Percentiles rank a stretch among this genome's conserved stretches.
Evolutionary conservation across 2,329 filamentous ascomycete genomes (phyloP).

Genomic region (Sporothrix curviconia): DNA sequence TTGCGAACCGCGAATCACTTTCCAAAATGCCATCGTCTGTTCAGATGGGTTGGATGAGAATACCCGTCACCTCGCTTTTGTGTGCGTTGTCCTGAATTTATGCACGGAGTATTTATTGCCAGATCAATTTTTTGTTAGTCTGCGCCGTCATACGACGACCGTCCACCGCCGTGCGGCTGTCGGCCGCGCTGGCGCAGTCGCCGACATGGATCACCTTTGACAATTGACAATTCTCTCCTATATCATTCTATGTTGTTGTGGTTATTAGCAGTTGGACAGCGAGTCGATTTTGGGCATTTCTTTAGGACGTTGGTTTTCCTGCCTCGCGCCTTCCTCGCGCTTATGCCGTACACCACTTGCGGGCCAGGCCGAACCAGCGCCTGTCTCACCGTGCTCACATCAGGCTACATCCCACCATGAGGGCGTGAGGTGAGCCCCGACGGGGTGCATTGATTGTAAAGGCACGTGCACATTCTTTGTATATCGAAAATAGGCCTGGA

Average conservation of each 20-base stretch:
- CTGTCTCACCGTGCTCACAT: not conserved
- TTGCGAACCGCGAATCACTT: not conserved
- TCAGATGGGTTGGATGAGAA: too few relatives aligned
- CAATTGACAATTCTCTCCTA: too few relatives aligned
- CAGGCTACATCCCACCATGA: not conserved
- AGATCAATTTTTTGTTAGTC: too few relatives aligned
- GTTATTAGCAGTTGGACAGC: too few relatives aligned
- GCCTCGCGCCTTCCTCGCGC: not conserved
- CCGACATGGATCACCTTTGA: not conserved
- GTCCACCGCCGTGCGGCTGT: constrained; percentile 1
- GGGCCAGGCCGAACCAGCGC: not conserved
- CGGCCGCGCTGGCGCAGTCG: constrained; percentile 3
- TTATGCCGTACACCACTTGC: not conserved
- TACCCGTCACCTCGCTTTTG: too few relatives aligned
- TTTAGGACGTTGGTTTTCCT: not conserved
- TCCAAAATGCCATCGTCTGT: too few relatives aligned
- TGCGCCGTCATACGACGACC: too few relatives aligned
- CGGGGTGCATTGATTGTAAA: not conserved
- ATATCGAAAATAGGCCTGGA: not conserved
- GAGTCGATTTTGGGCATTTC: too few relatives aligned
- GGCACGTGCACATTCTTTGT: not conserved
- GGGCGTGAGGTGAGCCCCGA: not conserved
- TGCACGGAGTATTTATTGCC: too few relatives aligned
- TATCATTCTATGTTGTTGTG: too few relatives aligned
- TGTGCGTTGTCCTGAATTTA: too few relatives aligned